Evolutionary conservation across 2,329 filamentous ascomycete species (phyloP), one percentile per base, ranked within the genome.

Genomic region (Bipolaris sorokiniana): DNA sequence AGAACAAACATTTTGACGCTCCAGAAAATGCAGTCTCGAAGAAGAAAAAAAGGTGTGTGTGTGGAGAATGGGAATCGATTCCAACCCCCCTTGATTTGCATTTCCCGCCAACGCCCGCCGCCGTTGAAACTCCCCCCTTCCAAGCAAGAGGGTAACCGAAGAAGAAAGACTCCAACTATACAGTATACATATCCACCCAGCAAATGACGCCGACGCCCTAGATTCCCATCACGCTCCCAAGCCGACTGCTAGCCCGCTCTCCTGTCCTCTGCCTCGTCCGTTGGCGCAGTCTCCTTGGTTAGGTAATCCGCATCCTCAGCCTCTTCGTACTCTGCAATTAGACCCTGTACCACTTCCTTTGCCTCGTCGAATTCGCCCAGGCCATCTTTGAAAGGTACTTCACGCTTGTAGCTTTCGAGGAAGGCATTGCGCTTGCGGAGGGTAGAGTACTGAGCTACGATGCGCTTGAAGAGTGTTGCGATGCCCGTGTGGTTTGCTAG

Each of bases 401-500:
- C 96, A 77, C 95, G 95, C 80, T 97, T 98, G 80, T 99, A 99
- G 45, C 88, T 88, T 69, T 99, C 95, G 71, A 99, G 85, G 78
- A 98, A 99, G 48, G 95, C 95, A 76, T 98, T 98, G 49, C 94
- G 90, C 79, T 98, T 98, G 56, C 95, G 86, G 82, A 99, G 90
- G 23, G 90, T 89, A 69, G 97, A 93, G 78, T 98, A 99, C 74
- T 96, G 94, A 62, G 87, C 86, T 13, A 97, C 86, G 61, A 98
- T 97, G 42, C 94, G 88, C 77, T 96, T 97, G 82, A 99, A 99
- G 9, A 99, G 84, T 80, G 95, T 97, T 45, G 94, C 91, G 67
- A 99, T 96, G 63, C 93, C 96, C 0, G 95, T 99, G 76, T 99
- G 95, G 74, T 99, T 99, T 11, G 95, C 95, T 58, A 99, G 82